Percentiles rank a stretch among this genome's conserved stretches.
Evolutionary conservation across 176 grass and related monocot genomes (phyloP).

Genomic region (Typha latifolia): DNA sequence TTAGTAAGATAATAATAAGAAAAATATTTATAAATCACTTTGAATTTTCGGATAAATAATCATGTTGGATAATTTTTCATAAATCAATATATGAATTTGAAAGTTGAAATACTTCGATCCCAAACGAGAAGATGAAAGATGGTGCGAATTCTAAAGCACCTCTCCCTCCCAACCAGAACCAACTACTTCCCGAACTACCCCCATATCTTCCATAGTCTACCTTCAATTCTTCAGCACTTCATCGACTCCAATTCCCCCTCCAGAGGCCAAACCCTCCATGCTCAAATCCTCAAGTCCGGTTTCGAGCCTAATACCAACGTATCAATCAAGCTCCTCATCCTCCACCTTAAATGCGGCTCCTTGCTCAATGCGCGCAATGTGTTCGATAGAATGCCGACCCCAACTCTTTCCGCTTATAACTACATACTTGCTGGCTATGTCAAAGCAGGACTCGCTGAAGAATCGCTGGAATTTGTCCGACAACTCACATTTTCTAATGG

Average conservation of each 20-base stretch:
- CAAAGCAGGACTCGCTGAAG: conserved; percentile 27
- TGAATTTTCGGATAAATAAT: no score
- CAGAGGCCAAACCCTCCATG: conserved; percentile 45
- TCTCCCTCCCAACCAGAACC: background rate
- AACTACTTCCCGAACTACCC: conserved; percentile 25
- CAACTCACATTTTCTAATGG: conserved; percentile 31
- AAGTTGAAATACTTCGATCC: background rate
- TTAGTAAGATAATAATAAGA: no score
- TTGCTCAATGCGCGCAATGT: conserved; percentile 49
- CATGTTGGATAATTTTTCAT: no score
- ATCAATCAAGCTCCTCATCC: conserved; percentile 55
- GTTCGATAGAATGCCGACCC: conserved; percentile 53
- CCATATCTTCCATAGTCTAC: conserved; percentile 19
- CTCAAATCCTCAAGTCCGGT: conserved; percentile 43
- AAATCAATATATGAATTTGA: no score
- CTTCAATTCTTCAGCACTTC: conserved; percentile 35
- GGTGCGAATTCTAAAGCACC: background rate
- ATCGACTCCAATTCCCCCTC: conserved; percentile 38
- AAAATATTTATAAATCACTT: no score
- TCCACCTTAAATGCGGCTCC: conserved; percentile 57
- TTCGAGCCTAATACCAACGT: conserved; percentile 25
- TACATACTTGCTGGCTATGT: conserved; percentile 74
- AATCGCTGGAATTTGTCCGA: conserved; percentile 45
- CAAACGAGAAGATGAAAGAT: background rate
- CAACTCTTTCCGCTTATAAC: conserved; percentile 40